Conservation (phyloP, 2,329 filamentous ascomycete genomes). For the Amauroascus niger region DNA sequence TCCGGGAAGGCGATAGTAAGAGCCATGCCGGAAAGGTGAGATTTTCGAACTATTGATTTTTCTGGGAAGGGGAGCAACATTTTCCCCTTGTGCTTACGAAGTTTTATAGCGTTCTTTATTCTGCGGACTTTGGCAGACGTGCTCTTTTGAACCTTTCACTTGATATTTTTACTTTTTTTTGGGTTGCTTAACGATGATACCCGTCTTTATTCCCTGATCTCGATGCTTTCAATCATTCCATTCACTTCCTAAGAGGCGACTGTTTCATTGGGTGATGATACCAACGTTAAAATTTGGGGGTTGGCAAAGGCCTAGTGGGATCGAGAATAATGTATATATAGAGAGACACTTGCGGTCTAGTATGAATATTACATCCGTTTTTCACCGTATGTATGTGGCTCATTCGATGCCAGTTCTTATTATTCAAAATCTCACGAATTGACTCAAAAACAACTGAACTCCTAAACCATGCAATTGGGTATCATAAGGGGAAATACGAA, state of each 20-base stretch:
- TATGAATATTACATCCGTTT: neutral
- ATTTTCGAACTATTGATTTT: neutral
- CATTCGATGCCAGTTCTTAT: neutral
- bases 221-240: neutral
- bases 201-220: constrained; percentile 3
- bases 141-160: neutral
- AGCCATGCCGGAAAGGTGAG: neutral
- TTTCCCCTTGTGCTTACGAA: neutral
- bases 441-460: neutral
- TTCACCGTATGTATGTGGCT: neutral
- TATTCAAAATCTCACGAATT: neutral
- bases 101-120: neutral
- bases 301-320: neutral
- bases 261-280: neutral
- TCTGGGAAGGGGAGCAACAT: neutral
- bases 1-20: constrained; percentile 16
- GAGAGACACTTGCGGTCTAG: neutral
- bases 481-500: constrained; percentile 6
- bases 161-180: too few relatives aligned
- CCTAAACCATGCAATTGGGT: constrained; percentile 6
- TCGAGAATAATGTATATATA: neutral
- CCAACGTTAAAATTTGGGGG: neutral
- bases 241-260: neutral
- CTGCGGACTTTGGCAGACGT: too few relatives aligned
- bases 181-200: neutral